Evolutionary conservation across 192 early-diverging fungal species (phyloP).

Genomic region (Martensiomyces pterosporus): DNA sequence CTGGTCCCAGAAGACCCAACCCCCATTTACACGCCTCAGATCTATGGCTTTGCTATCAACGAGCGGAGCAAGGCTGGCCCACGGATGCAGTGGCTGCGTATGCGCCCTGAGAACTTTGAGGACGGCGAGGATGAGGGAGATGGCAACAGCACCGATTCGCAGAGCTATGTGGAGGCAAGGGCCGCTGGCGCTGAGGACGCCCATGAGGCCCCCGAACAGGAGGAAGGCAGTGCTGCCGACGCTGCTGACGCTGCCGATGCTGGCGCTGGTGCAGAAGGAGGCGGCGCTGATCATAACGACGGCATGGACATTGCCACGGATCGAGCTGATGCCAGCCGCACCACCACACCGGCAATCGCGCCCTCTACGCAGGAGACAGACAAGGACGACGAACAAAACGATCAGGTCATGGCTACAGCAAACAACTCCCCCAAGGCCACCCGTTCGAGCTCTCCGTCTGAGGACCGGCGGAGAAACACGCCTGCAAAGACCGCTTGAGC

Average conservation of each 20-base stretch:
- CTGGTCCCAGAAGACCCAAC: conserved; percentile 55
- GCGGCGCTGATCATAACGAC: no score
- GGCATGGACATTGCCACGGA: conserved; percentile 60
- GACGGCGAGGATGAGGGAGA: conserved; percentile 9
- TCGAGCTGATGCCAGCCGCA: conserved; percentile 54
- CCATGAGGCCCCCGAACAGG: no score
- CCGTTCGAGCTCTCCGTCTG: conserved; percentile 6
- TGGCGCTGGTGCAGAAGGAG: neutral
- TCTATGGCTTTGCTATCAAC: conserved; percentile 91
- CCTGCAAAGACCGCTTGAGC: conserved; percentile 4
- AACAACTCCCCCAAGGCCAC: conserved; percentile 14
- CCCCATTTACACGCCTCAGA: conserved; percentile 71
- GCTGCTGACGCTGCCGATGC: conserved; percentile 1
- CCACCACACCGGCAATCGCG: conserved; percentile 14
- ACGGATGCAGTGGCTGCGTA: conserved; percentile 89
- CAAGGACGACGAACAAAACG: conserved; percentile 7
- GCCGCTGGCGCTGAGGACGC: conserved; percentile 6
- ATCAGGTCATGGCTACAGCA: conserved; percentile 10
- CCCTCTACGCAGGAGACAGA: conserved; percentile 2
- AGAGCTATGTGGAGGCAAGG: conserved; percentile 35
- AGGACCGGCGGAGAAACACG: conserved; percentile 25
- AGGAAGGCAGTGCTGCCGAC: no score
- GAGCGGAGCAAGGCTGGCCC: conserved; percentile 72
- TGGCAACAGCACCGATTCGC: conserved; percentile 25
- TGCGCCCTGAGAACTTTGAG: conserved; percentile 24